Percentiles rank a stretch among this genome's conserved stretches.
phyloP scores from a whole-genome alignment of 805 yeast genomes.

The Myxozyma sirexii region DNA sequence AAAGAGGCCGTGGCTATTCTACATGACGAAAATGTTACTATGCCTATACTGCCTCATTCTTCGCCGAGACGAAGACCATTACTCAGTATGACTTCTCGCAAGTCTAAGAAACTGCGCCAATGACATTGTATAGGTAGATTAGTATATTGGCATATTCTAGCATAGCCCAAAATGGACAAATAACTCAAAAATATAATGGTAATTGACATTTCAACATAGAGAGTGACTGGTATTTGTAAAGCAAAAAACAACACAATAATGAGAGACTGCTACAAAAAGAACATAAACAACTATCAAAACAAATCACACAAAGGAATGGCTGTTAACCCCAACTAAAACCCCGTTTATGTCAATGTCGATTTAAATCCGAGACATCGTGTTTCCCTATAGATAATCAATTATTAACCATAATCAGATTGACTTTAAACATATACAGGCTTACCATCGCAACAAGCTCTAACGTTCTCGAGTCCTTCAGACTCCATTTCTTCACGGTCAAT shows the following conservation, averaged over 20 bases:
- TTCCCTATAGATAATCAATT: slow-evolving; percentile 26
- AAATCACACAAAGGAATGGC: background rate
- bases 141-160: background rate
- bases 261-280: background rate
- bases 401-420: background rate
- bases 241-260: background rate
- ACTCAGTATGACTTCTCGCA: background rate
- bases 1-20: background rate
- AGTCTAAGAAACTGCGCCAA: background rate
- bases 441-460: slow-evolving; percentile 45
- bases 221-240: background rate
- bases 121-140: background rate
- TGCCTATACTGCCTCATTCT: background rate
- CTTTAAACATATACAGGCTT: background rate
- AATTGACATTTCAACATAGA: background rate
- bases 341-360: slow-evolving; percentile 7
- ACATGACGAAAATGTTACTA: background rate
- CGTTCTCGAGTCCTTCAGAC: slow-evolving; percentile 50
- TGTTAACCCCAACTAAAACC: background rate
- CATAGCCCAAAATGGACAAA: background rate
- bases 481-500: slow-evolving; percentile 41
- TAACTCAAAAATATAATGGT: background rate
- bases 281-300: background rate
- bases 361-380: slow-evolving; percentile 32
- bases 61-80: background rate